Evolutionary conservation across 2,329 filamentous ascomycete genomes (phyloP), one percentile per base, ranked within the genome.

Genomic region (Colletotrichum caudatum): DNA sequence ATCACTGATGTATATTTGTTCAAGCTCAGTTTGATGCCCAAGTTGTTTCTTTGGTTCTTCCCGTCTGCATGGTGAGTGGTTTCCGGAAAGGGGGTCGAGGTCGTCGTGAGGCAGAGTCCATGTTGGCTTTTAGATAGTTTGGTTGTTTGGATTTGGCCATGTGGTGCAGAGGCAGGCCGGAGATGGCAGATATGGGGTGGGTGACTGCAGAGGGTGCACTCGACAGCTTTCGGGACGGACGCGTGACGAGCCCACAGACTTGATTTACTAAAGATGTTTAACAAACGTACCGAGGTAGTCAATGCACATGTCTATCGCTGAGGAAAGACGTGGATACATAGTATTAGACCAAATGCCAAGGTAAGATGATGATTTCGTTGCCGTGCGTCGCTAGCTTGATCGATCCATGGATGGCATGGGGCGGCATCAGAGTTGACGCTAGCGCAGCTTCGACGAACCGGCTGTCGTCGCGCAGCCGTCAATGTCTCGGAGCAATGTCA

Each of bases 151-250:
- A 53, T 14, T 37, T 26, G 41, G 8, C 46, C 46, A 63, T 41
- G 60, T 63, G 60, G 46, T 53, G 48, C 60, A 46, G 60, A 51
- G 46, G 46, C 46, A n/a, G 46, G 46, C 46, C n/a, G n/a, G 35
- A 23, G 35, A 41, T 8, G 18, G 37, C 20, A 44, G 35, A 44
- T 16, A 7, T 35, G 37, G 37, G 23, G 14, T 14, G 60, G 29
- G n/a, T 35, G 29, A 6, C 1, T 50, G 20, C 11, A 48, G 11
- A 33, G 9, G 11, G 12, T 12, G 12, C 18, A 18, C 37, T 35
- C 26, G 16, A 41, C n/a, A 35, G n/a, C 20, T 3, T 39, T 23
- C 14, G 20, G 12, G 29, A 6, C 8, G 12, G 29, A 6, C 8
- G 58, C 18, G 41, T 48, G 41, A 18, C 41, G 5, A 11, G 29